Conservation (phyloP, 768 basidiomycete species). For the Cyclocybe cylindracea region DNA sequence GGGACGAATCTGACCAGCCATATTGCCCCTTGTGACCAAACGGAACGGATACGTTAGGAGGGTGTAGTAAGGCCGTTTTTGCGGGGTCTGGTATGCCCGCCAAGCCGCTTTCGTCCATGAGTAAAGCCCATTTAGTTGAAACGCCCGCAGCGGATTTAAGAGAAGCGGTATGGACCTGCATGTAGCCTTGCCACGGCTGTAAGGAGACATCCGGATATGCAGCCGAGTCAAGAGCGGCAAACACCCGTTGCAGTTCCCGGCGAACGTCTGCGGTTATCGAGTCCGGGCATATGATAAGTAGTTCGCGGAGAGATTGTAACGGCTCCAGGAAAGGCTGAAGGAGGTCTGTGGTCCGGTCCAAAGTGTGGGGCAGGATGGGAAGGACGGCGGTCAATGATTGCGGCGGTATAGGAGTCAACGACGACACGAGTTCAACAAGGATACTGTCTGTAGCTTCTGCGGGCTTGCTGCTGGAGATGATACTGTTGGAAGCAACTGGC, state of each 20-base stretch:
- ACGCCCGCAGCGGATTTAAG: conserved; percentile 39
- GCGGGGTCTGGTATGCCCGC: conserved; percentile 29
- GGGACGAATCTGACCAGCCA: conserved; percentile 22
- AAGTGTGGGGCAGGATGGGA: conserved; percentile 40
- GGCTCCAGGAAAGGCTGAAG: conserved; percentile 40
- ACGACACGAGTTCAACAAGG: neutral
- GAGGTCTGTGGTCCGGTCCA: conserved; percentile 30
- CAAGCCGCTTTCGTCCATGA: conserved; percentile 52
- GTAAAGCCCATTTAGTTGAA: conserved; percentile 50
- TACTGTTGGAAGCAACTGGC: no score
- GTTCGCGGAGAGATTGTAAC: conserved; percentile 37
- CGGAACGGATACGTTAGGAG: conserved; percentile 31
- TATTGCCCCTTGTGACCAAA: conserved; percentile 36
- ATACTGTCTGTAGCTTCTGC: no score
- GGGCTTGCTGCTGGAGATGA: no score
- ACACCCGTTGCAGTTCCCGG: conserved; percentile 30
- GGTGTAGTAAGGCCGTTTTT: conserved; percentile 41
- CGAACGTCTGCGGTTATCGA: conserved; percentile 34
- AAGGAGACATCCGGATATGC: conserved; percentile 46
- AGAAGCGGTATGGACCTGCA: conserved; percentile 9
- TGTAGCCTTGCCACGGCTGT: conserved; percentile 17
- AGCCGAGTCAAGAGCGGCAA: conserved; percentile 24
- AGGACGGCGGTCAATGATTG: conserved; percentile 49
- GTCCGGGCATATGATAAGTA: conserved; percentile 49
- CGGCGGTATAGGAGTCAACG: conserved; percentile 11